phyloP scores from a whole-genome alignment of 495 filamentous ascomycete species.

The Penicillium goetzii region DNA sequence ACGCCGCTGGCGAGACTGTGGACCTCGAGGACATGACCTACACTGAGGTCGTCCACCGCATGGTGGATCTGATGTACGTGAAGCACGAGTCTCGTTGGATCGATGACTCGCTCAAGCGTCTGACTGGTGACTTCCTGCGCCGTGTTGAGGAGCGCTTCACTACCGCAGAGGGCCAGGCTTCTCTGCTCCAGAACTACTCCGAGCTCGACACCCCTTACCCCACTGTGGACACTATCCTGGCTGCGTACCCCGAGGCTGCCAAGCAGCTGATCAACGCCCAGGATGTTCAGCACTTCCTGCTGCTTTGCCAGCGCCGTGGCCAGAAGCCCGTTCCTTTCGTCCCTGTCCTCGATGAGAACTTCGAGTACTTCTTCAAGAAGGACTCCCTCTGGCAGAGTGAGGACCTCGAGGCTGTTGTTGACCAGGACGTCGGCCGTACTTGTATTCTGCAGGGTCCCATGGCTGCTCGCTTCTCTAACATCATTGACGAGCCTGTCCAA shows the following conservation, averaged over 20 bases:
- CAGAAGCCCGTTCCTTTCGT: conserved; percentile 98
- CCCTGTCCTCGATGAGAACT: conserved; percentile 88
- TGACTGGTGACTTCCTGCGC: conserved; percentile 93
- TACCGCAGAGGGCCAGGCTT: conserved; percentile 63
- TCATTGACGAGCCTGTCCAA: conserved; percentile 88
- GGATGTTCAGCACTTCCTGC: conserved; percentile 93
- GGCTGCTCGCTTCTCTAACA: conserved; percentile 85
- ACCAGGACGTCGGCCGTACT: conserved; percentile 89
- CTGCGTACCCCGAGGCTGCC: conserved; percentile 81
- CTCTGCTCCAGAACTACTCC: conserved; percentile 80
- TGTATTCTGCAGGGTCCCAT: conserved; percentile 97
- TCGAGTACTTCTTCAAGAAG: conserved; percentile 99
- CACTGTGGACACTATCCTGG: conserved; percentile 75
- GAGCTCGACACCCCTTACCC: conserved; percentile 84
- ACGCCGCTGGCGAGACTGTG: conserved; percentile 73
- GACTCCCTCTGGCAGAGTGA: conserved; percentile 99
- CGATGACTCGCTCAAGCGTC: conserved; percentile 74
- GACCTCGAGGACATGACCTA: conserved; percentile 99
- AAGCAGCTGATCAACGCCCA: conserved; percentile 94
- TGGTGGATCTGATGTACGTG: conserved; percentile 96
- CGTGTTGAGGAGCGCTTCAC: conserved; percentile 94
- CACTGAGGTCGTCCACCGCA: conserved; percentile 83
- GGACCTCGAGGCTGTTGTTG: conserved; percentile 93
- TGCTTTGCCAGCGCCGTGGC: conserved; percentile 87
- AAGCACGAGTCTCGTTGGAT: conserved; percentile 95